phyloP scores from a whole-genome alignment of 352 stramenopile species.

The Pythium chondricola region DNA sequence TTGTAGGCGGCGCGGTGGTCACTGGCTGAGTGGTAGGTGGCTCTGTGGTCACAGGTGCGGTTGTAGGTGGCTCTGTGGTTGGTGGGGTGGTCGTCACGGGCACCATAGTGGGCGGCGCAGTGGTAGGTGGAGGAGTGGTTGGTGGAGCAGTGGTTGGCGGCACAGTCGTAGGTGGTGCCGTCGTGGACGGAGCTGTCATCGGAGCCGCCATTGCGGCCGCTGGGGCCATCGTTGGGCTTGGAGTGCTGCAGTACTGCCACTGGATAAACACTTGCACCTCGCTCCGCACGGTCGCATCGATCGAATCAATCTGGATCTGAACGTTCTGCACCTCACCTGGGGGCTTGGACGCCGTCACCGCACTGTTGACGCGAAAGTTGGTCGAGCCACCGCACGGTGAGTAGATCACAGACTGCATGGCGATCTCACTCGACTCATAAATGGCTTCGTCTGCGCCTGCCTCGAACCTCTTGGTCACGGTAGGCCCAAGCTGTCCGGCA shows the following conservation, averaged over 20 bases:
- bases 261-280: slow-evolving; percentile 20
- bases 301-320: slow-evolving; percentile 25
- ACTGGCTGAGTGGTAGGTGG: too few relatives aligned
- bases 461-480: slow-evolving; percentile 7
- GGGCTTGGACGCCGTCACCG: slow-evolving; percentile 6
- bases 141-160: background rate
- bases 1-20: too few relatives aligned
- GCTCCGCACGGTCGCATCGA: slow-evolving; percentile 20
- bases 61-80: background rate
- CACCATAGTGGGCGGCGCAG: background rate
- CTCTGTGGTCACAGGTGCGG: background rate
- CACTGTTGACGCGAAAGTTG: slow-evolving; percentile 32
- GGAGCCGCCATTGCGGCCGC: too few relatives aligned
- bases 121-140: background rate
- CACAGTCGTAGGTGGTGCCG: too few relatives aligned
- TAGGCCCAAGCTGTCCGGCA: slow-evolving; percentile 17
- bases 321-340: slow-evolving; percentile 6
- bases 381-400: slow-evolving; percentile 26
- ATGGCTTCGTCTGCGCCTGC: slow-evolving; percentile 18
- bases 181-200: too few relatives aligned
- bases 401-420: slow-evolving; percentile 25
- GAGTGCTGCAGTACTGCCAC: slow-evolving; percentile 9
- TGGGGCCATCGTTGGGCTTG: background rate
- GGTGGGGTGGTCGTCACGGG: background rate
- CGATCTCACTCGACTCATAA: slow-evolving; percentile 21